A percentile compares a stretch with the other conserved stretches of the same genome.
Evolutionary conservation across 2,329 filamentous ascomycete species (phyloP).

Genomic region (Exophiala calicioides): DNA sequence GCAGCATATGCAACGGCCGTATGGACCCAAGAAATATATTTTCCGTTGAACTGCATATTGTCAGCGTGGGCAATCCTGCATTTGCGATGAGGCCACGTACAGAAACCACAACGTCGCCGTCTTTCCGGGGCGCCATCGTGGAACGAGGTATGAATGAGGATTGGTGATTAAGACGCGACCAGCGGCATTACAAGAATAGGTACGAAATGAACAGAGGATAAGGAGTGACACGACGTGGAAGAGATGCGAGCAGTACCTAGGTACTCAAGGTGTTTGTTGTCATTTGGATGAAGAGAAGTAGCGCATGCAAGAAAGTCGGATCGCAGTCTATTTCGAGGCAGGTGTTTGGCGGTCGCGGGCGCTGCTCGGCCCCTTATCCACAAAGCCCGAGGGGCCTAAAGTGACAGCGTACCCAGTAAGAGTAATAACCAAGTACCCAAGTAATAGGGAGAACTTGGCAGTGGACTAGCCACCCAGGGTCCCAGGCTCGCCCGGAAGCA

Average conservation of each 20-base stretch:
- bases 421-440: too few relatives aligned
- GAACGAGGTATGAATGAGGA: too few relatives aligned
- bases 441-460: too few relatives aligned
- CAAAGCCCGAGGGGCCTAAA: too few relatives aligned
- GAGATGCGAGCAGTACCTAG: too few relatives aligned
- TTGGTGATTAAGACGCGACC: conserved; percentile 27
- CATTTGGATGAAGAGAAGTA: conserved; percentile 7
- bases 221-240: conserved; percentile 22
- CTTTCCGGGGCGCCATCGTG: conserved; percentile 62
- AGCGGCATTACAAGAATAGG: conserved; percentile 18
- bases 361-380: neutral
- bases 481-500: too few relatives aligned
- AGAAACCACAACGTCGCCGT: conserved; percentile 62
- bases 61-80: conserved; percentile 31
- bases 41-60: conserved; percentile 68
- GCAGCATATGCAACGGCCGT: conserved; percentile 79
- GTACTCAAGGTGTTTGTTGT: too few relatives aligned
- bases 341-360: neutral
- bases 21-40: conserved; percentile 88
- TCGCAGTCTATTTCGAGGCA: too few relatives aligned
- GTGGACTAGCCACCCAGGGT: too few relatives aligned
- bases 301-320: conserved; percentile 12
- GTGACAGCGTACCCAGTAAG: too few relatives aligned
- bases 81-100: conserved; percentile 43
- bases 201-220: conserved; percentile 18